Evolutionary conservation across 441 rosid genomes (phyloP).

Genomic region (Viola pubescens): DNA sequence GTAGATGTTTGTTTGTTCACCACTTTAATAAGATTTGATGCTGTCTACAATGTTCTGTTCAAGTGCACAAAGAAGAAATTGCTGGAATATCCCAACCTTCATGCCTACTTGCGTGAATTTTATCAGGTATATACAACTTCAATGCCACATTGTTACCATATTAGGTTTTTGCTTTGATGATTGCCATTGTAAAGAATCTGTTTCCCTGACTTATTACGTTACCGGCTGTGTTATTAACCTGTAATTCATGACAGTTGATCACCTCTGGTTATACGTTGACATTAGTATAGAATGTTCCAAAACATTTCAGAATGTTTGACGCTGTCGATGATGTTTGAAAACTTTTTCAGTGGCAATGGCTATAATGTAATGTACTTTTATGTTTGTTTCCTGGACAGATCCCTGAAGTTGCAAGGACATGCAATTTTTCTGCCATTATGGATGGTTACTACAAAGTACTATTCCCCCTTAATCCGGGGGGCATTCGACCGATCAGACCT

Average conservation of each 20-base stretch:
- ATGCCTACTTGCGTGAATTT: conserved; percentile 56
- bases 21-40: conserved; percentile 74
- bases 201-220: too few species aligned
- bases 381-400: conserved; percentile 31
- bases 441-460: conserved; percentile 71
- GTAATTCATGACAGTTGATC: too few species aligned
- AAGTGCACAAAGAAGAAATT: conserved; percentile 82
- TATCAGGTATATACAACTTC: conserved; percentile 42
- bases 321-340: too few species aligned
- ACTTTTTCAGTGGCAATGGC: neutral
- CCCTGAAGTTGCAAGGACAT: conserved; percentile 70
- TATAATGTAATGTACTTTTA: neutral
- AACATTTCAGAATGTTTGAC: too few species aligned
- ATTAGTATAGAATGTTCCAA: too few species aligned
- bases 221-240: too few species aligned
- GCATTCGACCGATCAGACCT: conserved; percentile 53
- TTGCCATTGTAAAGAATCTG: too few species aligned
- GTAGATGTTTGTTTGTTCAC: conserved; percentile 79
- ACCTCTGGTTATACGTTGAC: too few species aligned
- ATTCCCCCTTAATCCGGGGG: conserved; percentile 75
- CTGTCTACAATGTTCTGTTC: conserved; percentile 65
- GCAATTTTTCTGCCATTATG: conserved; percentile 54
- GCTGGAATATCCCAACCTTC: conserved; percentile 59
- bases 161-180: too few species aligned
- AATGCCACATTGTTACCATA: too few species aligned